A percentile compares a stretch with the other conserved stretches of the same genome.
phyloP scores from a whole-genome alignment of 768 basidiomycete genomes.

The Xerocomellus dryophilus region DNA sequence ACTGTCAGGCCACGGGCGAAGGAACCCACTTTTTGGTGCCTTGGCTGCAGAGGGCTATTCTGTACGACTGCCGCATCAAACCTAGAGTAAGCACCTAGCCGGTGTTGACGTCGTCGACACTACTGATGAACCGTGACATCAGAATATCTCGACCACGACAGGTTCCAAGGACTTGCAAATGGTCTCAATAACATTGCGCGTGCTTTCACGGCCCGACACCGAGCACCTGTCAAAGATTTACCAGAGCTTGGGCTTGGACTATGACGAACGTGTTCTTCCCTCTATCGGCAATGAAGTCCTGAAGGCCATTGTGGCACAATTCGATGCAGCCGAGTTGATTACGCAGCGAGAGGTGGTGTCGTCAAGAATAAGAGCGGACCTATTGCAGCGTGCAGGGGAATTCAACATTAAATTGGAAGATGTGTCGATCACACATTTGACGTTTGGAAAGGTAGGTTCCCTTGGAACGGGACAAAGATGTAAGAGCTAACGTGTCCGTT shows the following conservation, averaged over 20 bases:
- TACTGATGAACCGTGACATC: slow-evolving; percentile 5
- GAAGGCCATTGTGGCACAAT: slow-evolving; percentile 97
- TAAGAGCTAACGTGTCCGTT: slow-evolving; percentile 6
- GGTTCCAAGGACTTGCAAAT: slow-evolving; percentile 99
- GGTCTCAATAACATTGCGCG: slow-evolving; percentile 95
- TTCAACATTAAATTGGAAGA: slow-evolving; percentile 96
- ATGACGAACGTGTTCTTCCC: slow-evolving; percentile 95
- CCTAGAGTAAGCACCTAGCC: slow-evolving; percentile 64
- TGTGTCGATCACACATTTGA: slow-evolving; percentile 91
- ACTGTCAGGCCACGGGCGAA: slow-evolving; percentile 75
- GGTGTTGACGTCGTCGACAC: background rate
- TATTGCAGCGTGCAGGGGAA: slow-evolving; percentile 90
- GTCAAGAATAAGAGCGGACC: slow-evolving; percentile 86
- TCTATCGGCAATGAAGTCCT: slow-evolving; percentile 98
- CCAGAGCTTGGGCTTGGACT: slow-evolving; percentile 91
- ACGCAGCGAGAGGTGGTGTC: slow-evolving; percentile 98
- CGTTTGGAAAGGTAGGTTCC: slow-evolving; percentile 72
- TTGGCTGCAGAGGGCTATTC: slow-evolving; percentile 92
- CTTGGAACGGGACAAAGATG: background rate
- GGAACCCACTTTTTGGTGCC: slow-evolving; percentile 97
- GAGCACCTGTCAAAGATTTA: slow-evolving; percentile 89
- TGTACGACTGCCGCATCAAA: slow-evolving; percentile 97
- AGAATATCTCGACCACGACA: slow-evolving; percentile 99
- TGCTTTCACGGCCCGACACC: slow-evolving; percentile 90
- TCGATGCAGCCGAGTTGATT: slow-evolving; percentile 94